Percentiles rank a stretch among this genome's conserved stretches.
phyloP scores from a whole-genome alignment of 2,329 filamentous ascomycete species.

The Cercospora nicotianae region DNA sequence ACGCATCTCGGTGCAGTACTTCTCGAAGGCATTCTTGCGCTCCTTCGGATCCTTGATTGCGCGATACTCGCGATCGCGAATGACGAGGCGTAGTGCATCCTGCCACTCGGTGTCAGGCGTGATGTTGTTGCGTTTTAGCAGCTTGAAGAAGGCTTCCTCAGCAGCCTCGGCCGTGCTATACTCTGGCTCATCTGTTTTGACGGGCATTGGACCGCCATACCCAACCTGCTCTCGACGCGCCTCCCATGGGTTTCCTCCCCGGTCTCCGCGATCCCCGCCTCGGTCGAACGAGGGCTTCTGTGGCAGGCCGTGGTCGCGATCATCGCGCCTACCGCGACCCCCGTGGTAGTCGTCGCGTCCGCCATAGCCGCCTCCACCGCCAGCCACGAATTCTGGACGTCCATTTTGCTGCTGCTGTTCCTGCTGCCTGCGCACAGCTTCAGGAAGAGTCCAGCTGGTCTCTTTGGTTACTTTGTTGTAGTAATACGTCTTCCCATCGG shows the following conservation, averaged over 20 bases:
- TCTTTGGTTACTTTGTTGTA: constrained; percentile 88
- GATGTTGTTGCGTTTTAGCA: constrained; percentile 79
- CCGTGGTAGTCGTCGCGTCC: constrained; percentile 31
- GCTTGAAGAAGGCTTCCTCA: constrained; percentile 87
- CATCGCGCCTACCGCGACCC: constrained; percentile 25
- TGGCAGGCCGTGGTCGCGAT: constrained; percentile 43
- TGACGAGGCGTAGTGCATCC: constrained; percentile 78
- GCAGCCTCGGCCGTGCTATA: constrained; percentile 82
- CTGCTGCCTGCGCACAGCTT: constrained; percentile 23
- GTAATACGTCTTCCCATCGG: constrained; percentile 88
- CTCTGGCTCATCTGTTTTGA: constrained; percentile 57
- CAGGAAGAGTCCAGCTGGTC: constrained; percentile 91
- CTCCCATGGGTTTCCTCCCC: constrained; percentile 37
- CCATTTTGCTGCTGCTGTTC: constrained; percentile 27
- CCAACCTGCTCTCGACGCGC: constrained; percentile 34
- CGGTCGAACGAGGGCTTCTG: constrained; percentile 43
- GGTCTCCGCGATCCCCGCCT: constrained; percentile 30
- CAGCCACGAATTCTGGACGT: constrained; percentile 56
- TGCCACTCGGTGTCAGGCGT: constrained; percentile 93
- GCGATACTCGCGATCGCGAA: constrained; percentile 89
- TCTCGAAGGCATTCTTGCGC: constrained; percentile 87
- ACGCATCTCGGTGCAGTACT: constrained; percentile 87
- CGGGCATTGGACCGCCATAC: constrained; percentile 39
- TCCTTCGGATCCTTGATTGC: constrained; percentile 91
- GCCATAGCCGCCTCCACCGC: constrained; percentile 23